These are phyloP conservation scores for Botrytis porri DNA, from an alignment of 2,329 filamentous ascomycete genomes.

Conservation along the genomic window DNA sequence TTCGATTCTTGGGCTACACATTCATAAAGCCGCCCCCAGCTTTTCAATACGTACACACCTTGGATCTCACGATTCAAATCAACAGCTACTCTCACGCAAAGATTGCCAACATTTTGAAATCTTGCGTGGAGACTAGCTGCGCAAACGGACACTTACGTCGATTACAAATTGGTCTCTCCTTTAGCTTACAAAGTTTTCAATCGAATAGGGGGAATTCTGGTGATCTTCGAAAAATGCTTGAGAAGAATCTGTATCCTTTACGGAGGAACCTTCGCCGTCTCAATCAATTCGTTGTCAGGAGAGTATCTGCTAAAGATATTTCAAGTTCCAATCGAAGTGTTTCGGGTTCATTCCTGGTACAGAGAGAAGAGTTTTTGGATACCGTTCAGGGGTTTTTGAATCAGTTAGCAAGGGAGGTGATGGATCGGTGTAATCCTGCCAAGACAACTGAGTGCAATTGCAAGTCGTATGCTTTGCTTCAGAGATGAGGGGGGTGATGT, in stretches of 20 bases:
- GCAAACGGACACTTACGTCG: constrained; percentile 18
- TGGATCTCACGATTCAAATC: constrained; percentile 20
- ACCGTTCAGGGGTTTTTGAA: constrained; percentile 17
- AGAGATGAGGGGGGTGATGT: neutral
- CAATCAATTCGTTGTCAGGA: constrained; percentile 11
- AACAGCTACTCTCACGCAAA: constrained; percentile 18
- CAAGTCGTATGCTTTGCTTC: neutral
- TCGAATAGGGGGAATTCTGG: neutral
- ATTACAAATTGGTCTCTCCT: constrained; percentile 16
- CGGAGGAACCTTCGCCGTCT: constrained; percentile 15
- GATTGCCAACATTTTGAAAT: constrained; percentile 17
- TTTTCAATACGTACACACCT: constrained; percentile 17
- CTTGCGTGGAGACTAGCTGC: constrained; percentile 16
- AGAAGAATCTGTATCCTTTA: constrained; percentile 16
- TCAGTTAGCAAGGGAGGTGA: constrained; percentile 14
- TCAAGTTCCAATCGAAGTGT: constrained; percentile 8
- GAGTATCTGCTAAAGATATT: constrained; percentile 5
- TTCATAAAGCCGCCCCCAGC: constrained; percentile 15
- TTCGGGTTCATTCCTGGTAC: neutral
- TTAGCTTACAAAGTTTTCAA: constrained; percentile 16
- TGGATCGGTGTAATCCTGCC: constrained; percentile 6
- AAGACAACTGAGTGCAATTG: neutral
- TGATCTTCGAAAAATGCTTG: constrained; percentile 14
- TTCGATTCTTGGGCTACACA: constrained; percentile 20
- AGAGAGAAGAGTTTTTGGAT: constrained; percentile 16